Percentiles rank a stretch among this genome's conserved stretches.
Evolutionary conservation across 352 stramenopile species (phyloP).

Genomic region (Phytophthora pinifolia): DNA sequence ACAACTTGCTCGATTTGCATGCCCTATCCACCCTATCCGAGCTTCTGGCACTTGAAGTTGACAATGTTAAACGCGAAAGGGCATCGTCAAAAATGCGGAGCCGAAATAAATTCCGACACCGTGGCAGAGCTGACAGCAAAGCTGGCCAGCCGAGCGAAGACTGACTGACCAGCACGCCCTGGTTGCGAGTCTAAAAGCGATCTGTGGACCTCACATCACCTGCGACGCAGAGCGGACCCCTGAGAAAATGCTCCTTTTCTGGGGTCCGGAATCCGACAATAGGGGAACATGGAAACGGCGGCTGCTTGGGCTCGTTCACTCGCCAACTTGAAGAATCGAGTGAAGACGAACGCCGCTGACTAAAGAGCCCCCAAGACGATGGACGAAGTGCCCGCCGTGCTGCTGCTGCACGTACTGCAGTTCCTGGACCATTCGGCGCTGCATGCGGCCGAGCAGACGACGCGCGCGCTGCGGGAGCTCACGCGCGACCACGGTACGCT

Average conservation of each 20-base stretch:
- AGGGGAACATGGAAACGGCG: background rate
- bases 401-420: slow-evolving; percentile 53
- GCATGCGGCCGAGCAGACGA: slow-evolving; percentile 53
- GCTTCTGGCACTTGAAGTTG: background rate
- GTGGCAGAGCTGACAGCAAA: no score
- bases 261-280: slow-evolving; percentile 4
- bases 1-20: no score
- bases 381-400: slow-evolving; percentile 41
- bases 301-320: slow-evolving; percentile 18
- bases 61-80: background rate
- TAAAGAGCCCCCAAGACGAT: slow-evolving; percentile 16
- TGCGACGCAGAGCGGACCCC: slow-evolving; percentile 3
- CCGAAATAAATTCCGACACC: no score
- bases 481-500: slow-evolving; percentile 40
- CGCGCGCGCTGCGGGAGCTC: slow-evolving; percentile 31
- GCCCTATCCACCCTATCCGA: no score
- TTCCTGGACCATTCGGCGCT: slow-evolving; percentile 60
- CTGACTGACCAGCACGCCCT: background rate
- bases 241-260: slow-evolving; percentile 8
- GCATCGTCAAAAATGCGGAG: no score
- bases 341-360: slow-evolving; percentile 6
- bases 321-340: slow-evolving; percentile 34
- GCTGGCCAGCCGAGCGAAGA: no score
- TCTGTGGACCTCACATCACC: slow-evolving; percentile 16
- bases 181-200: slow-evolving; percentile 9